Percentiles rank a stretch among this genome's conserved stretches.
Conservation (phyloP, 768 basidiomycete species). For the Trichaptum fuscoviolaceum region DNA sequence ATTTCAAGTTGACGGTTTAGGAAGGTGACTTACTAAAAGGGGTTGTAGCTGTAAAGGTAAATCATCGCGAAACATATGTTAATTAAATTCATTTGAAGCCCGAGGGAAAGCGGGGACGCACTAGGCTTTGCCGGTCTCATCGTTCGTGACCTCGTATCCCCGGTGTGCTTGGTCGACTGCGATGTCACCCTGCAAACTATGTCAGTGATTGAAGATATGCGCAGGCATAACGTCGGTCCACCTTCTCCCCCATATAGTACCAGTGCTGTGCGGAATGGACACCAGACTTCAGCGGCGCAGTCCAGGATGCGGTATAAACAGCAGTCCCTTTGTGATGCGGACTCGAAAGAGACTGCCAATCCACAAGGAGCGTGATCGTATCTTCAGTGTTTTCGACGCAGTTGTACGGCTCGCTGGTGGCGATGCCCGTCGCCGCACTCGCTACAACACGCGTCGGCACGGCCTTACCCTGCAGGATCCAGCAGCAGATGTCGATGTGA, state of each 20-base stretch:
- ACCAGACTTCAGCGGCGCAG: slow-evolving; percentile 85
- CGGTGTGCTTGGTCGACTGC: slow-evolving; percentile 90
- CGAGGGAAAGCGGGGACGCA: neutral
- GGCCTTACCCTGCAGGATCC: slow-evolving; percentile 75
- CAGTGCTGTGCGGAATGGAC: slow-evolving; percentile 88
- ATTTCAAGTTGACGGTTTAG: slow-evolving; percentile 11
- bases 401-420: slow-evolving; percentile 83
- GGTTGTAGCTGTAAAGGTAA: slow-evolving; percentile 51
- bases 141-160: slow-evolving; percentile 85
- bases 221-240: slow-evolving; percentile 20
- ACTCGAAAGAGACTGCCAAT: slow-evolving; percentile 83
- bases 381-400: slow-evolving; percentile 87
- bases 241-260: slow-evolving; percentile 95
- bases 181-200: slow-evolving; percentile 68
- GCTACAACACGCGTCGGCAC: slow-evolving; percentile 83
- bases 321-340: slow-evolving; percentile 76
- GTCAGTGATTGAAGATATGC: neutral
- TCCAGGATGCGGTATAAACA: slow-evolving; percentile 94
- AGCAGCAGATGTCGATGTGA: slow-evolving; percentile 86
- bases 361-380: slow-evolving; percentile 90
- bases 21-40: slow-evolving; percentile 68
- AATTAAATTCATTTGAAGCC: neutral
- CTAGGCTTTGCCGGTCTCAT: slow-evolving; percentile 79
- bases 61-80: slow-evolving; percentile 2
- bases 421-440: slow-evolving; percentile 87